These are phyloP conservation scores for Pythium sp. DNA, from an alignment of 352 stramenopile genomes.

Conservation along the genomic window DNA sequence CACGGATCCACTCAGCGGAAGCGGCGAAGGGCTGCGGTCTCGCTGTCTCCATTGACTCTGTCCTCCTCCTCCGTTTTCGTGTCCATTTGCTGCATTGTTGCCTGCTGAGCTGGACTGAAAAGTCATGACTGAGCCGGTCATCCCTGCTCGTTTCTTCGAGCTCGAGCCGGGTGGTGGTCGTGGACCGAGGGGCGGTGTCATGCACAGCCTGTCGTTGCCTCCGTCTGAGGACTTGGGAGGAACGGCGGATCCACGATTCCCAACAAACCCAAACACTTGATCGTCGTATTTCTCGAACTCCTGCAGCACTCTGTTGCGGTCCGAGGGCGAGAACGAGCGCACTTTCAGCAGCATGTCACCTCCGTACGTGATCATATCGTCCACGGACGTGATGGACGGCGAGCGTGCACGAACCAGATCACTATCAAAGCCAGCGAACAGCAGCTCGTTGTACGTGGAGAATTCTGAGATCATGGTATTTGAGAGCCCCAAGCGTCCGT, in stretches of 20 bases:
- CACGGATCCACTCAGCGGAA: slow-evolving; percentile 34
- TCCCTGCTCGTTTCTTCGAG: slow-evolving; percentile 37
- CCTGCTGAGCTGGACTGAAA: slow-evolving; percentile 36
- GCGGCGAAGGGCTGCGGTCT: slow-evolving; percentile 39
- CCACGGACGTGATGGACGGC: slow-evolving; percentile 49
- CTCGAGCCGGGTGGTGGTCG: slow-evolving; percentile 34
- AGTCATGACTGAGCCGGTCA: slow-evolving; percentile 25
- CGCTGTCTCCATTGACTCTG: slow-evolving; percentile 42
- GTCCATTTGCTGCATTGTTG: slow-evolving; percentile 9
- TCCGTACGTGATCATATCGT: slow-evolving; percentile 43
- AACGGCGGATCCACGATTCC: slow-evolving; percentile 16
- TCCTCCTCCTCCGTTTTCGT: slow-evolving; percentile 27
- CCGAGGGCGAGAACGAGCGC: slow-evolving; percentile 43
- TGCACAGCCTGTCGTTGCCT: slow-evolving; percentile 31
- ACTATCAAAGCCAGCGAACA: slow-evolving; percentile 55
- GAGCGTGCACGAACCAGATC: slow-evolving; percentile 63
- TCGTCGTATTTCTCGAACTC: slow-evolving; percentile 76
- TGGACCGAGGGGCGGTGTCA: slow-evolving; percentile 49
- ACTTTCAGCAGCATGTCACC: slow-evolving; percentile 41
- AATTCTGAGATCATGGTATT: slow-evolving; percentile 36
- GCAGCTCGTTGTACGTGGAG: slow-evolving; percentile 48
- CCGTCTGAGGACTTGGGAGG: slow-evolving; percentile 40
- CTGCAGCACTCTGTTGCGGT: slow-evolving; percentile 40
- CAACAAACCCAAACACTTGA: slow-evolving; percentile 52
- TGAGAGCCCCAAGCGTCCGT: slow-evolving; percentile 23